These are phyloP conservation scores for Gastroboletus turbinatus DNA, from an alignment of 1,284 basidiomycete species.

Conservation along the genomic window DNA sequence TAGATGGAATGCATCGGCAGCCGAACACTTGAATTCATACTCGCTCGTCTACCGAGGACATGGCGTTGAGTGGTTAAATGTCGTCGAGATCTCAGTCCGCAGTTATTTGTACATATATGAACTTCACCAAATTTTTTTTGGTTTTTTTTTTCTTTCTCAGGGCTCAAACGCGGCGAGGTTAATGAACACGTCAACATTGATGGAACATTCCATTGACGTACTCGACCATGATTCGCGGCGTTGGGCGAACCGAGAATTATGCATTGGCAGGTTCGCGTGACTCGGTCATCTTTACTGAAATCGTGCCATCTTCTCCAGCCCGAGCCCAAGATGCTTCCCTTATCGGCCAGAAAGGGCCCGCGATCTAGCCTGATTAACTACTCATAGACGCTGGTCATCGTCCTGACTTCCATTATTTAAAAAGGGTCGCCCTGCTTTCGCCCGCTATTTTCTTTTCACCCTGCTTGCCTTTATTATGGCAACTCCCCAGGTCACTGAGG, in stretches of 20 bases:
- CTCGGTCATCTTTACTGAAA: slow-evolving; percentile 23
- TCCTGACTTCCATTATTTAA: slow-evolving; percentile 42
- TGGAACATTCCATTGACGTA: slow-evolving; percentile 38
- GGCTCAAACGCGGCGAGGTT: slow-evolving; percentile 24
- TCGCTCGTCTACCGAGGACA: slow-evolving; percentile 3
- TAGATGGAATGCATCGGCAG: slow-evolving; percentile 38
- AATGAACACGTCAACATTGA: slow-evolving; percentile 35
- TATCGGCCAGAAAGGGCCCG: slow-evolving; percentile 38
- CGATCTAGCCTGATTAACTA: slow-evolving; percentile 44
- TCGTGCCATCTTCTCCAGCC: slow-evolving; percentile 21
- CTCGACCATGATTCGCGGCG: slow-evolving; percentile 30
- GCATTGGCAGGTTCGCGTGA: slow-evolving; percentile 31
- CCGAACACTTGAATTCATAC: slow-evolving; percentile 18
- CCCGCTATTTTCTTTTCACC: slow-evolving; percentile 35
- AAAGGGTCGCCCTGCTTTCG: slow-evolving; percentile 39
- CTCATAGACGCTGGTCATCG: slow-evolving; percentile 38
- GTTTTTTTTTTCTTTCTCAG: slow-evolving; percentile 24
- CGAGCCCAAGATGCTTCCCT: slow-evolving; percentile 29
- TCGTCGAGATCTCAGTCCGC: slow-evolving; percentile 14
- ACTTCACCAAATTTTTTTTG: slow-evolving; percentile 21
- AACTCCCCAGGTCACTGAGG: slow-evolving; percentile 52
- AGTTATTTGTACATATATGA: slow-evolving; percentile 38
- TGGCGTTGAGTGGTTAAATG: slow-evolving; percentile 9
- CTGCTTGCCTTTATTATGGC: slow-evolving; percentile 48
- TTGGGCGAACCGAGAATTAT: slow-evolving; percentile 24